These are phyloP conservation scores for Alternaria consortialis DNA, from an alignment of 2,329 filamentous ascomycete genomes.

Conservation along the genomic window DNA sequence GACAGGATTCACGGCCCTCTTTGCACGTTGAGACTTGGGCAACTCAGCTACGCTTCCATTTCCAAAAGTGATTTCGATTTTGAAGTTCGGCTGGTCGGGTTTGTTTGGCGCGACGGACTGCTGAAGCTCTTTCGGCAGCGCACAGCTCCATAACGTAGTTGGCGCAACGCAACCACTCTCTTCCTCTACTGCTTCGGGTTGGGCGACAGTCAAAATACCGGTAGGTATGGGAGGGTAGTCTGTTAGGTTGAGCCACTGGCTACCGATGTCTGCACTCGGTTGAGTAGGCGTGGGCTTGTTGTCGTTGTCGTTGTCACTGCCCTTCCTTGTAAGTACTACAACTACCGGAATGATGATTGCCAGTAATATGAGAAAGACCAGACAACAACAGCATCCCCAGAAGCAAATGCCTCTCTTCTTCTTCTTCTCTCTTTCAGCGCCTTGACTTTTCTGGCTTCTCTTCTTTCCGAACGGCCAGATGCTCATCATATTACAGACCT, in stretches of 20 bases:
- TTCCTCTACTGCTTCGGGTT: constrained; percentile 71
- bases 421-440: constrained; percentile 40
- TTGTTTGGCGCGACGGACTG: constrained; percentile 68
- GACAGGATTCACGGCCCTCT: constrained; percentile 70
- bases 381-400: constrained; percentile 49
- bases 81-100: constrained; percentile 77
- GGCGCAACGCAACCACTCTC: constrained; percentile 75
- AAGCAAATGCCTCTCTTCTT: constrained; percentile 44
- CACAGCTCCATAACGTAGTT: constrained; percentile 84
- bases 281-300: constrained; percentile 38
- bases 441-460: constrained; percentile 22
- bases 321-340: constrained; percentile 48
- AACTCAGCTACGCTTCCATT: constrained; percentile 58
- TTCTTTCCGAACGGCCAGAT: constrained; percentile 34
- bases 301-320: constrained; percentile 33
- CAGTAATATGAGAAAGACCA: constrained; percentile 46
- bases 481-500: constrained; percentile 39
- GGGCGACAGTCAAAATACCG: constrained; percentile 80
- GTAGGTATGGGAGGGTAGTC: constrained; percentile 87
- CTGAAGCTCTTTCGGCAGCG: constrained; percentile 80
- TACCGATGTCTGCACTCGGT: constrained; percentile 24
- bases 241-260: constrained; percentile 80
- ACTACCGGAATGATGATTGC: constrained; percentile 53
- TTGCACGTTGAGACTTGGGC: constrained; percentile 18
- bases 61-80: constrained; percentile 74